Evolutionary conservation across 2,329 filamentous ascomycete species (phyloP).

Genomic region (Penicillium sp.): DNA sequence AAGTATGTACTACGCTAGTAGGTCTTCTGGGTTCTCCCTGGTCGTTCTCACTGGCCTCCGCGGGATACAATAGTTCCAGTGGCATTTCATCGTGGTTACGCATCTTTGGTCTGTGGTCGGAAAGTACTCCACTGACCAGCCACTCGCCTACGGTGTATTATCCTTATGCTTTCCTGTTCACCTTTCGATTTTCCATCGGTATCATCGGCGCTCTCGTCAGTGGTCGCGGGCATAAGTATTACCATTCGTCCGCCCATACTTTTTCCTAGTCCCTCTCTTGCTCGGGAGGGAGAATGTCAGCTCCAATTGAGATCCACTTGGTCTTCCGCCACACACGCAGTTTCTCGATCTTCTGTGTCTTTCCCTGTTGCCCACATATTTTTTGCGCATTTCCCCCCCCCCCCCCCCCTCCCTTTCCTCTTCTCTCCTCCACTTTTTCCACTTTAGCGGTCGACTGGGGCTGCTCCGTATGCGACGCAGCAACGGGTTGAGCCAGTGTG

Average conservation of each 20-base stretch:
- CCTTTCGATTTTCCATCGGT: neutral
- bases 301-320: conserved; percentile 18
- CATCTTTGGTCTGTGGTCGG: neutral
- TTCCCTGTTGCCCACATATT: neutral
- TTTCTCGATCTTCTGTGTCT: conserved; percentile 13
- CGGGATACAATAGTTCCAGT: neutral
- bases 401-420: neutral
- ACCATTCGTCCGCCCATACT: neutral
- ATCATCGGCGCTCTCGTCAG: neutral
- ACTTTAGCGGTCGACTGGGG: conserved; percentile 1
- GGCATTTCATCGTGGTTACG: neutral
- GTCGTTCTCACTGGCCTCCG: neutral
- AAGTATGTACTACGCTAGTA: too few relatives aligned
- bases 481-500: neutral
- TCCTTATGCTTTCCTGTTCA: neutral
- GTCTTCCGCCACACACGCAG: conserved; percentile 21
- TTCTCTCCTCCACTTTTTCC: neutral
- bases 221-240: neutral
- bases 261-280: neutral
- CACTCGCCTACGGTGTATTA: neutral
- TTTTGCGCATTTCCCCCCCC: neutral
- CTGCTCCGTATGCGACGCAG: neutral
- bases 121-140: neutral
- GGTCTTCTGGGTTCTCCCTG: neutral
- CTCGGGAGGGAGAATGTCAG: conserved; percentile 19